Evolutionary conservation across 345 rosid species (phyloP), one percentile per base, ranked within the genome.

Genomic region (Litchi chinensis): DNA sequence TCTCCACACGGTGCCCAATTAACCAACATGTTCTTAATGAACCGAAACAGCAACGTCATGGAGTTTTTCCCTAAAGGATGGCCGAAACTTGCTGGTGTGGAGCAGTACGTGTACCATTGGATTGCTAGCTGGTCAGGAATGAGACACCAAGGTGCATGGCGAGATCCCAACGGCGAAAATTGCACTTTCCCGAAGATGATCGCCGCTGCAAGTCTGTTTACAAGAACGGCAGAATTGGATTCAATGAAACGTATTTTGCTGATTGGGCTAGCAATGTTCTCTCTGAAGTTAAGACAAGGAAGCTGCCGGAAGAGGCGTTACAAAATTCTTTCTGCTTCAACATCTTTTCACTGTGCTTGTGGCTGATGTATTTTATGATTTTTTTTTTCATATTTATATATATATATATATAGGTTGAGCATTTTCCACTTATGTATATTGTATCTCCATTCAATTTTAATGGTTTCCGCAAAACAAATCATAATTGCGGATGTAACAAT

Each of bases 1-100:
- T 90, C 93, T 28, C 85, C 95, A 1, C 95, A 90, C 12, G 97
- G 94, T 5, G 95, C 97, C 15, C 95, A 94, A 24, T 84, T 92
- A 10, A 88, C 95, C n/a, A 91, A 94, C 89, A 77, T 89, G 86
- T 85, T 94, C 90, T 84, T 94, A 13, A 90, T 91, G 97, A 85
- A 92, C 71, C 82, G 76, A 73, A 80, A 90, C 73, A 91, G 95
- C 85, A 92, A 95, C 26, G 91, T 91, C 6, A 88, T 90, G 95
- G 94, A 92, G 77, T 92, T 94, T 76, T 86, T 85, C 77, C 93
- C 97, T 0, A 91, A 90, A 65, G 97, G 98, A 10, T 91, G 97
- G 97, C 81, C 86, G 37, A 87, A 88, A 62, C 87, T 86, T 19
- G 95, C 98, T 3, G 94, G 97, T 1, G 93, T 90, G 3, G 97